A percentile compares a stretch with the other conserved stretches of the same genome.
Conservation (phyloP, 1,284 basidiomycete species). For the Rugosomyces carneus region DNA sequence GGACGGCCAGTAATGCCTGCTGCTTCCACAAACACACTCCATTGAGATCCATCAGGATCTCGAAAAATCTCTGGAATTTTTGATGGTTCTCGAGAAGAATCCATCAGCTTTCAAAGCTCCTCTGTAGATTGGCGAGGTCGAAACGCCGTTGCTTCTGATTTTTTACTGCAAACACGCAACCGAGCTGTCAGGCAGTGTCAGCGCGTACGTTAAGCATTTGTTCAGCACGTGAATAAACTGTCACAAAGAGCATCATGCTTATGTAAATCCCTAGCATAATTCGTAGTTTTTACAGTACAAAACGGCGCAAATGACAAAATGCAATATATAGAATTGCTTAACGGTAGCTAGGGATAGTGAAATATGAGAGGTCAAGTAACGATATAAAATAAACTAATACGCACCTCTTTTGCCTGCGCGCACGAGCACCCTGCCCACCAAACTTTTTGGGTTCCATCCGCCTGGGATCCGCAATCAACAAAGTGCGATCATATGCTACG, state of each 20-base stretch:
- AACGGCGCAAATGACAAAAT: conserved; percentile 39
- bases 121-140: no score
- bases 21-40: conserved; percentile 43
- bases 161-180: no score
- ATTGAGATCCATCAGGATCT: conserved; percentile 23
- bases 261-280: no score
- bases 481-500: conserved; percentile 90
- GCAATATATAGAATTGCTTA: conserved; percentile 42
- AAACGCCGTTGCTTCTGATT: no score
- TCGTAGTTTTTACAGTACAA: no score
- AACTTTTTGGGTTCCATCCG: conserved; percentile 99
- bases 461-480: conserved; percentile 97
- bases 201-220: no score
- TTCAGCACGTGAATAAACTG: no score
- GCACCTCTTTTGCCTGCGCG: conserved; percentile 91
- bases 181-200: no score
- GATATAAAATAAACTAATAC: conserved; percentile 20
- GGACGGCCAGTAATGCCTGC: conserved; percentile 42
- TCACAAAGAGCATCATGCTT: no score
- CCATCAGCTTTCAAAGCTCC: conserved; percentile 6
- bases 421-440: conserved; percentile 93
- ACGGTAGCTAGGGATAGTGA: conserved; percentile 70
- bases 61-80: conserved; percentile 21
- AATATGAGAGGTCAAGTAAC: conserved; percentile 6
- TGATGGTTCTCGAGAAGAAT: conserved; percentile 8